Base-by-base conservation (phyloP, 768 basidiomycete species). In the Tylopilus felleus region DNA sequence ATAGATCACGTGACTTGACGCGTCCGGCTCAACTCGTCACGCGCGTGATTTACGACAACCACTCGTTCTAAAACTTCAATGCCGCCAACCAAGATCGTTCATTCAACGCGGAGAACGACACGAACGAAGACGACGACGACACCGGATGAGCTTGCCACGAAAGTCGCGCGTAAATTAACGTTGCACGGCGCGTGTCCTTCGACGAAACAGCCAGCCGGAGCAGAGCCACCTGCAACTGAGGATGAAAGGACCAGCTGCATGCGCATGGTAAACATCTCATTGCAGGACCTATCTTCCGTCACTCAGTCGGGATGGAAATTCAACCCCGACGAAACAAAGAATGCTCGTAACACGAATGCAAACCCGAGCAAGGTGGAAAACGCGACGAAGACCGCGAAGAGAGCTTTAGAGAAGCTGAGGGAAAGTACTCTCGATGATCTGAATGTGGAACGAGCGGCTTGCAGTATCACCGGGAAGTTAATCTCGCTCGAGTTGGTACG, bases 371-470 rank as follows among this genome's bases (percentile, higher is more conserved):
- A 65, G 35, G 61, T 70, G 22, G 63, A 75, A 16, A 71, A 74
- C 8, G 65, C 71, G 9, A 60, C 51, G 17, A 52, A 29, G 29
- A 35, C 75, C 17, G 80, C 80, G 0, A 65, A 73, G 16, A 74
- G 72, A 47, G 75, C 80, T 48, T 65, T 92, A 8, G 54, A 53
- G 1, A 59, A 67, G 3, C 70, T 92, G 40, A 73, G 89, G 47
- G 64, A 62, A 29, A 48, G 80, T 19, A 71, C 68, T 42, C 71
- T 77, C 0, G 74, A 72, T 3, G 78, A 80, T 58, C 16, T 88
- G 9, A 85, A 91, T 58, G 77, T 90, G 6, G 91, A 93, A 69
- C 77, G 85, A 35, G 88, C 87, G 2, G 90, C 86, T 1, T 77
- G 77, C 47, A 84, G 84, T 53, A 70, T 91, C 5, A 64, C 83